phyloP scores from a whole-genome alignment of 1,139 yeast genomes.

The Yamadazyma aaseri region DNA sequence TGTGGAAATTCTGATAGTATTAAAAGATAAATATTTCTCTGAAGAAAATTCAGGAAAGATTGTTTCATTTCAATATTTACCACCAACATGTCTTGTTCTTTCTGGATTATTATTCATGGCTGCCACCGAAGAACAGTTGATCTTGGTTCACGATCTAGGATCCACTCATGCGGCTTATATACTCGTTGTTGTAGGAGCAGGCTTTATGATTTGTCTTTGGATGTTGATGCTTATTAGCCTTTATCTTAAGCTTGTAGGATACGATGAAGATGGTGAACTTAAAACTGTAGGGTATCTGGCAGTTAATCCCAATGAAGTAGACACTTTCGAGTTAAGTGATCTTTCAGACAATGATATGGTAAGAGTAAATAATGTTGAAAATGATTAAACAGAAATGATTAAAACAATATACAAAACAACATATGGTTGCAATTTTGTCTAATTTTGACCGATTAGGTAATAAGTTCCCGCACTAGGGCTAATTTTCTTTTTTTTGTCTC shows the following conservation, averaged over 20 bases:
- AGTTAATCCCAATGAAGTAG: constrained; percentile 18
- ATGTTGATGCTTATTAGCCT: constrained; percentile 53
- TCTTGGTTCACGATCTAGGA: constrained; percentile 66
- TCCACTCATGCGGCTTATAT: constrained; percentile 86
- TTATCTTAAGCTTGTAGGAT: constrained; percentile 54
- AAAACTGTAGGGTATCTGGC: constrained; percentile 12
- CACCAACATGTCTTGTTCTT: constrained; percentile 76
- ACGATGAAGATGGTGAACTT: constrained; percentile 40
- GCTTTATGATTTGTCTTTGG: constrained; percentile 71
- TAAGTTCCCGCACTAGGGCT: no score
- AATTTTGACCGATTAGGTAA: no score
- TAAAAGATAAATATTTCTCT: constrained; percentile 52
- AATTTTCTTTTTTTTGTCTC: not conserved
- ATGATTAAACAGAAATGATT: not conserved
- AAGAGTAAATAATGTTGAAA: constrained; percentile 1
- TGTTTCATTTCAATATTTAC: constrained; percentile 73
- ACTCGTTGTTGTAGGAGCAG: constrained; percentile 69
- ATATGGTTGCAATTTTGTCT: no score
- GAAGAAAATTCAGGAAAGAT: constrained; percentile 47
- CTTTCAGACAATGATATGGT: constrained; percentile 25
- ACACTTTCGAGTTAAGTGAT: constrained; percentile 38
- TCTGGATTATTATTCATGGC: constrained; percentile 86
- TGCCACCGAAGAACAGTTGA: constrained; percentile 86
- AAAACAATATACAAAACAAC: no score
- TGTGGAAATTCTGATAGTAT: constrained; percentile 70